phyloP scores from a whole-genome alignment of 805 yeast species.

The Cyberlindnera bimundalis region DNA sequence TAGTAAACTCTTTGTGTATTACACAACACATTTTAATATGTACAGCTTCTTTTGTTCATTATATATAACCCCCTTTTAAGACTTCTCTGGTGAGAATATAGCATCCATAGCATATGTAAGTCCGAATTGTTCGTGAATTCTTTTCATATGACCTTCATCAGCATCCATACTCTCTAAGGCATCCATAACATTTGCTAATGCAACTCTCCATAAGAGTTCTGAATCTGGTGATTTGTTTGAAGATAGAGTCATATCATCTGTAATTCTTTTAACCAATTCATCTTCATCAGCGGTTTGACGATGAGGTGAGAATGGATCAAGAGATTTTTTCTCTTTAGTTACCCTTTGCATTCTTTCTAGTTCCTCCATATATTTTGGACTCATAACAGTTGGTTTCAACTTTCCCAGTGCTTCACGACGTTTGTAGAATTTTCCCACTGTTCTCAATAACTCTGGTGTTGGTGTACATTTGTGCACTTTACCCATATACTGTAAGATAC shows the following conservation, averaged over 20 bases:
- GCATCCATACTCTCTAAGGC: slow-evolving; percentile 6
- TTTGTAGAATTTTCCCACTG: slow-evolving; percentile 3
- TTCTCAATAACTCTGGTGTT: slow-evolving; percentile 6
- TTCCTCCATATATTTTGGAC: neutral
- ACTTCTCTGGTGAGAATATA: slow-evolving; percentile 4
- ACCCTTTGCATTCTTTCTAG: slow-evolving; percentile 1
- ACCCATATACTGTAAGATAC: slow-evolving; percentile 26
- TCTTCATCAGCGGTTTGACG: slow-evolving; percentile 2
- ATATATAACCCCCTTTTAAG: no score
- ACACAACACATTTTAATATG: neutral
- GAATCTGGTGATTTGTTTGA: slow-evolving; percentile 2
- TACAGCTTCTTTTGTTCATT: neutral
- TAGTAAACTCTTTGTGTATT: neutral
- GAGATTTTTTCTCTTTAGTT: neutral
- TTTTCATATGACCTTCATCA: slow-evolving; percentile 7
- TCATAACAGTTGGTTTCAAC: neutral
- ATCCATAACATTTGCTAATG: slow-evolving; percentile 12
- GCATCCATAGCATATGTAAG: slow-evolving; percentile 7
- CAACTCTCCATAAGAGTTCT: slow-evolving; percentile 13
- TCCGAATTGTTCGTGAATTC: slow-evolving; percentile 13
- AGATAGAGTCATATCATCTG: neutral
- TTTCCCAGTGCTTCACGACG: neutral
- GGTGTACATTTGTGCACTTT: slow-evolving; percentile 17
- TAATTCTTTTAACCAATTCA: neutral
- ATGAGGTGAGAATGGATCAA: slow-evolving; percentile 16